Base-by-base conservation (phyloP, 345 rosid species). In the Heritiera fomes region DNA sequence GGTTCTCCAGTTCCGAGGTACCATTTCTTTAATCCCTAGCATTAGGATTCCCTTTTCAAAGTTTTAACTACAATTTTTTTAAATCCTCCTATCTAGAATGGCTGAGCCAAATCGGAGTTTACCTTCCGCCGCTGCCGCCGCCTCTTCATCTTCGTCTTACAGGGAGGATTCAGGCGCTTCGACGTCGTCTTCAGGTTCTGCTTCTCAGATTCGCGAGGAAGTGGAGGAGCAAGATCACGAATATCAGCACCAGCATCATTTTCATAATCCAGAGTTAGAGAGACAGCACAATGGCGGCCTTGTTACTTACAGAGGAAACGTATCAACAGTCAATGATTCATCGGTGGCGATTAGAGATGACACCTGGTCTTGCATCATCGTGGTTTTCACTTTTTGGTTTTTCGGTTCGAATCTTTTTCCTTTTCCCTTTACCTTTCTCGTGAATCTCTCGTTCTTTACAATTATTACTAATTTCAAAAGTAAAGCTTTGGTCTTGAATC, bases 341-440 rank as follows among this genome's bases (percentile, higher is more conserved):
- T 63, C 92, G 10, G 70, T 83, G 50, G 67, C 67, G 28, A 80
- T 83, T 52, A 82, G 93, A 1, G 93, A 90, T 70, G 97, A 94
- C 58, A 87, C 94, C 3, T 96, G 98, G 93, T 88, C 97, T 78
- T 94, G 95, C 86, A 80, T 90, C 88, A 88, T 91, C 75, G 97
- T 91, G 60, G 92, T 89, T 61, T 87, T 91, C 79, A 92, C 97
- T 56, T 94, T 96, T 84, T 96, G 97, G 85, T 86, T 91, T 82
- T 94, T 96, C 72, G 94, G 99, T 96, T 68, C 45, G 94, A 78
- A 59, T 73, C 59, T 60, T 15, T 71, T 65, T 18, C 0, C 28
- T 45, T 58, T 73, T 60, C 74, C 58, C 55, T 50, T 4, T 18
- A 28, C 47, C 18, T 13, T 6, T 52, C 40, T 17, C 20, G 13